phyloP scores from a whole-genome alignment of 140 eudicot genomes.

The Erigeron philadelphicus region DNA sequence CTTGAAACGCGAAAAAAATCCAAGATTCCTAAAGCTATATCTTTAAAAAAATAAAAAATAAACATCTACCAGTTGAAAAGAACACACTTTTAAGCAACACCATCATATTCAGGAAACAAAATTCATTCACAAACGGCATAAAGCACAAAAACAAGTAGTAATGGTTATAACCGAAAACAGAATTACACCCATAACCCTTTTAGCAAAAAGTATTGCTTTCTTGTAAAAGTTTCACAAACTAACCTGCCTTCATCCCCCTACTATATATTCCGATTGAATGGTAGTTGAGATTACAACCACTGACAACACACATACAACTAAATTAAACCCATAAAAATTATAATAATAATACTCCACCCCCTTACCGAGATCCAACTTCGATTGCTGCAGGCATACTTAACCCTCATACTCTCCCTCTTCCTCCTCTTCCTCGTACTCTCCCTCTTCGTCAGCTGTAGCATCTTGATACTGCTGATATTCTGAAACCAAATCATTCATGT shows the following conservation, averaged over 20 bases:
- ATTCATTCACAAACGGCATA: no score
- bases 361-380: not conserved
- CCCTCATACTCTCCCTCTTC: conserved; percentile 17
- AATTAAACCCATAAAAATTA: not conserved
- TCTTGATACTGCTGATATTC: conserved; percentile 25
- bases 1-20: no score
- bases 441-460: conserved; percentile 23
- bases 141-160: no score
- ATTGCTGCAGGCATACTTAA: not conserved
- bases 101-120: no score
- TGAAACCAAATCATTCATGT: conserved; percentile 19
- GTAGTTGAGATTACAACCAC: conserved; percentile 13
- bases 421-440: conserved; percentile 21
- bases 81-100: no score
- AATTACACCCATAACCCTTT: conserved; percentile 2
- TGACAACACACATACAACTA: conserved; percentile 3
- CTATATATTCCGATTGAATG: not conserved
- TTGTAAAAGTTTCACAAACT: conserved; percentile 12
- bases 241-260: conserved; percentile 3
- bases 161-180: not conserved
- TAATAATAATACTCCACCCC: not conserved
- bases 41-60: no score
- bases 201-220: not conserved
- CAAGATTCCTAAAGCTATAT: no score
- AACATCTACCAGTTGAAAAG: no score